Evolutionary conservation across 495 filamentous ascomycete genomes (phyloP).

Genomic region (Aspergillus nidulans): DNA sequence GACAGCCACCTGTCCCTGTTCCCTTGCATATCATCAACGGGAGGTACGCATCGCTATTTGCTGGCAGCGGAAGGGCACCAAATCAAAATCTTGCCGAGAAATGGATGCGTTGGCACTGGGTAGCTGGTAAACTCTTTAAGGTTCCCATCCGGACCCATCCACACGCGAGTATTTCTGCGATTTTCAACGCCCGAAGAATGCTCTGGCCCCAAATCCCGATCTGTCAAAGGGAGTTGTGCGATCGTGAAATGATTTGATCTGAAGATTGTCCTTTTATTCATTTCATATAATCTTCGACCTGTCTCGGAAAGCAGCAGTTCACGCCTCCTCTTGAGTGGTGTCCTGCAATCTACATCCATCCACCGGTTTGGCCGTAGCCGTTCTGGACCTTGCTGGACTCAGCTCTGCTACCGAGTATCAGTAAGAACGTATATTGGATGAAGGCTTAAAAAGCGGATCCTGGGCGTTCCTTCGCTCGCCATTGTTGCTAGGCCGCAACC

Average conservation of each 20-base stretch:
- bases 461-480: neutral
- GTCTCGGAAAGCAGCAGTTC: neutral
- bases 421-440: neutral
- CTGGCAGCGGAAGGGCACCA: slow-evolving; percentile 3
- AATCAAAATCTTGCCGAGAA: slow-evolving; percentile 5
- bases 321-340: neutral
- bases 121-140: no score
- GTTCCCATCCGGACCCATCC: neutral
- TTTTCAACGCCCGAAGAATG: slow-evolving; percentile 7
- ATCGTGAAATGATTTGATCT: neutral
- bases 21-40: slow-evolving; percentile 2
- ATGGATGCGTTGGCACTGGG: slow-evolving; percentile 7
- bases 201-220: neutral
- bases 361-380: neutral
- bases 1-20: neutral
- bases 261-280: neutral
- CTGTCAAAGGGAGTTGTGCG: slow-evolving; percentile 2
- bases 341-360: neutral
- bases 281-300: no score
- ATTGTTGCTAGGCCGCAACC: neutral
- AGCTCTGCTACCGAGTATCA: neutral
- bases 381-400: neutral
- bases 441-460: neutral
- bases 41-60: slow-evolving; percentile 2
- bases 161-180: neutral